These are phyloP conservation scores for Stygiomarasmius scandens DNA, from an alignment of 1,284 basidiomycete species.

Conservation along the genomic window DNA sequence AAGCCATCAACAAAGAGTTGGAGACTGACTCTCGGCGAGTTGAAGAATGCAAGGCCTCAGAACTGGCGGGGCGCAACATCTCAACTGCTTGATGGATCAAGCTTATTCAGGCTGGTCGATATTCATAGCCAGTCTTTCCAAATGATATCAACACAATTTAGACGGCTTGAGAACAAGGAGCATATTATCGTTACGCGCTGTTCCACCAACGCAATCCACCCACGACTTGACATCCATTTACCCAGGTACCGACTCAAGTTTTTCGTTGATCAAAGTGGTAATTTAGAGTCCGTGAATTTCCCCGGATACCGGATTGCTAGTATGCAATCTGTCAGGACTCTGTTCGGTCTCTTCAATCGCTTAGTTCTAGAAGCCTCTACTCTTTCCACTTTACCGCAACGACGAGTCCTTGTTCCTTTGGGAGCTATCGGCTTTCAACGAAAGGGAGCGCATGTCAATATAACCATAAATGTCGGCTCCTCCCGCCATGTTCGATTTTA, in stretches of 20 bases:
- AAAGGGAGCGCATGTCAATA: background rate
- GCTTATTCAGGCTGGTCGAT: background rate
- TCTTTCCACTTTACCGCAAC: background rate
- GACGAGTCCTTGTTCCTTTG: slow-evolving; percentile 3
- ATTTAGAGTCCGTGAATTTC: slow-evolving; percentile 3
- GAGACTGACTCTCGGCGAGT: background rate
- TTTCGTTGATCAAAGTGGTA: background rate
- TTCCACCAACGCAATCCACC: too few species aligned
- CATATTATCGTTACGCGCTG: background rate
- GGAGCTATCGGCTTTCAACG: background rate
- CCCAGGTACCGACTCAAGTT: background rate
- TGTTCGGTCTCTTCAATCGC: slow-evolving; percentile 3
- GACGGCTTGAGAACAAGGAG: background rate
- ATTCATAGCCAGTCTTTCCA: background rate
- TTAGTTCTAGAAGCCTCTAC: background rate
- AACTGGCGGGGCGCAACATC: background rate
- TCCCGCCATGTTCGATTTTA: slow-evolving; percentile 26
- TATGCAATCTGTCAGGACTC: background rate
- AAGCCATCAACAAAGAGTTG: background rate
- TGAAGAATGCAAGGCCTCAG: background rate
- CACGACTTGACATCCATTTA: background rate
- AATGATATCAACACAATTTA: background rate
- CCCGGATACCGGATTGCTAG: slow-evolving; percentile 4
- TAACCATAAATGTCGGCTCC: background rate
- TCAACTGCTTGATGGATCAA: too few species aligned